Percentiles rank a stretch among this genome's conserved stretches.
Evolutionary conservation across 345 rosid genomes (phyloP).

Genomic region (Kernera saxatilis): DNA sequence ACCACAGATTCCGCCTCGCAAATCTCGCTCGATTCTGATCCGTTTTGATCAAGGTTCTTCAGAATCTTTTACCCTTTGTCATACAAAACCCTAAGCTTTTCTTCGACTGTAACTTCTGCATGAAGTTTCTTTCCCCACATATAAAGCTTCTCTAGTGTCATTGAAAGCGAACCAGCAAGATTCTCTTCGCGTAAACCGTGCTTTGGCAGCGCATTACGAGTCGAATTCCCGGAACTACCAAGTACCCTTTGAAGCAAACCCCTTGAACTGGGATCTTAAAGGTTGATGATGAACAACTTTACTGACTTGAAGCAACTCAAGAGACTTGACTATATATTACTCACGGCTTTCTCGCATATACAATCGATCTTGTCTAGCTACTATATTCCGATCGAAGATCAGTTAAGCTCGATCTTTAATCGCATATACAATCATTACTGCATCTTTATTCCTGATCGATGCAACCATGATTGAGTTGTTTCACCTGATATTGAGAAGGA

Average conservation of each 20-base stretch:
- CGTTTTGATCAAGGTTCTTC: conserved; percentile 11
- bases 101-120: conserved; percentile 20
- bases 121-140: conserved; percentile 25
- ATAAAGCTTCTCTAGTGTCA: conserved; percentile 25
- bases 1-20: conserved; percentile 10
- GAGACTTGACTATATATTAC: conserved; percentile 1
- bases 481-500: too few relatives aligned
- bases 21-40: conserved; percentile 4
- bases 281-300: conserved; percentile 16
- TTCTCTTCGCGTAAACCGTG: conserved; percentile 7
- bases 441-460: too few relatives aligned
- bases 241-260: conserved; percentile 21
- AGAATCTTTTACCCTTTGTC: conserved; percentile 13
- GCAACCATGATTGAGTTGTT: too few relatives aligned
- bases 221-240: neutral
- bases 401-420: neutral
- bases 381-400: conserved; percentile 16
- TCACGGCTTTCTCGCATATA: conserved; percentile 1
- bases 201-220: neutral
- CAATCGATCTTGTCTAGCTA: conserved; percentile 6
- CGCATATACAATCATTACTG: too few relatives aligned
- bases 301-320: conserved; percentile 25
- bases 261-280: conserved; percentile 21
- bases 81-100: conserved; percentile 24
- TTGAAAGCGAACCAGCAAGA: neutral